Base-by-base conservation (phyloP, 1,284 basidiomycete species). In the Marasmius fiardii region DNA sequence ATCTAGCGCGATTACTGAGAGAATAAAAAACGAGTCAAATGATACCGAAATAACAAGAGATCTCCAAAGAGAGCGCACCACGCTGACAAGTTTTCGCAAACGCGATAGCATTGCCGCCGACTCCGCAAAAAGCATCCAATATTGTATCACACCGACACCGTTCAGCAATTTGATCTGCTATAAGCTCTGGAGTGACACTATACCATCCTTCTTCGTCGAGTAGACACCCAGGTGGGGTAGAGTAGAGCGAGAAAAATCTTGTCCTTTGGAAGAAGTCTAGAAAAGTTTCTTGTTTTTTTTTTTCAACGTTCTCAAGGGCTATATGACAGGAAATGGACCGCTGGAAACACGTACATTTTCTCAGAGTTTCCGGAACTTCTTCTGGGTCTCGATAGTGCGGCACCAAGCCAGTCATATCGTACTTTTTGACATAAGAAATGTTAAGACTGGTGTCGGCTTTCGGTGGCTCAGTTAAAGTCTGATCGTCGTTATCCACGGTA, bases 91-190 rank as follows among this genome's bases (percentile, higher is more conserved):
- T 97, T 67, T 90, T 85, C 1, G 97, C 97, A 71, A 99, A 98
- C 10, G 95, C 93, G 56, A 99, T 99, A 0, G 95, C 85, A 65
- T 99, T 99, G 2, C 97, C 97, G 8, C 97, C 97, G 0, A 98
- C 95, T 0, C 97, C 97, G 66, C 95, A 98, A 67, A 98, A 99
- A 0, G 94, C 93, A 66, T 99, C 97, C 24, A 96, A 75, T 51
- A 95, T 78, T 2, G 86, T 87, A 62, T 86, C 86, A 63, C 89
- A 95, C 23, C 89, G 80, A 75, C 95, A 97, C 26, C 95, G 77
- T 61, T 94, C 88, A 0, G 97, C 96, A 49, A 98, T 97, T 66
- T 95, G 93, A 58, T 83, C 74, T 2, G 96, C 97, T 16, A 99
- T 88, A 34, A 80, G 79, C 65, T 99, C 95, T 0, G 97, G 96